Percentiles rank a stretch among this genome's conserved stretches.
These are phyloP conservation scores for Beauveria brongniartii DNA, from an alignment of 2,329 filamentous ascomycete genomes.

Conservation along the genomic window DNA sequence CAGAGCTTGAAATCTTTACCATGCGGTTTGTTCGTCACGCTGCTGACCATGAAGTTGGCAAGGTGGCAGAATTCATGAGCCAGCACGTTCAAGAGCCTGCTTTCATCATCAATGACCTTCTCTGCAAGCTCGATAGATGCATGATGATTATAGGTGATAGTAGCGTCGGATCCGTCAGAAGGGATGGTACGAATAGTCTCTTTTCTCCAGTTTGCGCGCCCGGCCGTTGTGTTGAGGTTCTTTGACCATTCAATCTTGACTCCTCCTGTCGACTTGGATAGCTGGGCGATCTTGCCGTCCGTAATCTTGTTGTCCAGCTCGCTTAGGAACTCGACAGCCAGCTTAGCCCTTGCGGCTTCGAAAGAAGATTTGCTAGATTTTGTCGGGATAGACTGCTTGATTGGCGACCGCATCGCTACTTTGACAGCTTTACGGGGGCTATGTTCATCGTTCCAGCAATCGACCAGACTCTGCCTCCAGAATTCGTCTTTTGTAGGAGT, in stretches of 20 bases:
- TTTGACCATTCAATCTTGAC: conserved; percentile 67
- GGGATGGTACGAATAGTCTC: conserved; percentile 39
- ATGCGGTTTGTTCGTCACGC: conserved; percentile 68
- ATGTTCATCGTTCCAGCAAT: conserved; percentile 58
- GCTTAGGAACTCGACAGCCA: conserved; percentile 56
- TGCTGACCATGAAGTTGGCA: conserved; percentile 80
- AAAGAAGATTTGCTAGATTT: conserved; percentile 50
- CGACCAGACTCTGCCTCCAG: conserved; percentile 50
- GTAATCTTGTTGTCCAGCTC: conserved; percentile 64
- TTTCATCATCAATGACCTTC: conserved; percentile 73
- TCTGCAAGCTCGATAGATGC: conserved; percentile 82
- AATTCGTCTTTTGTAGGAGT: conserved; percentile 47
- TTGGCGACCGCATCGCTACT: conserved; percentile 19
- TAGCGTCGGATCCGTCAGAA: conserved; percentile 18
- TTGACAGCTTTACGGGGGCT: conserved; percentile 38
- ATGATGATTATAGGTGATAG: conserved; percentile 42
- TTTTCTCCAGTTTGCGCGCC: conserved; percentile 63
- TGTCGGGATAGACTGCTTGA: conserved; percentile 26
- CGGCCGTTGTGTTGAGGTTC: conserved; percentile 72
- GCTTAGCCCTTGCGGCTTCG: conserved; percentile 48
- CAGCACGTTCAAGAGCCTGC: conserved; percentile 79
- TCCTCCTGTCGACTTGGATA: conserved; percentile 59
- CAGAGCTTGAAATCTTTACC: conserved; percentile 78
- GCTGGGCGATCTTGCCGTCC: conserved; percentile 45
- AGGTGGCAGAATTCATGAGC: conserved; percentile 96